Evolutionary conservation across 345 rosid species (phyloP), one percentile per base, ranked within the genome.

Genomic region (Populus euphratica): DNA sequence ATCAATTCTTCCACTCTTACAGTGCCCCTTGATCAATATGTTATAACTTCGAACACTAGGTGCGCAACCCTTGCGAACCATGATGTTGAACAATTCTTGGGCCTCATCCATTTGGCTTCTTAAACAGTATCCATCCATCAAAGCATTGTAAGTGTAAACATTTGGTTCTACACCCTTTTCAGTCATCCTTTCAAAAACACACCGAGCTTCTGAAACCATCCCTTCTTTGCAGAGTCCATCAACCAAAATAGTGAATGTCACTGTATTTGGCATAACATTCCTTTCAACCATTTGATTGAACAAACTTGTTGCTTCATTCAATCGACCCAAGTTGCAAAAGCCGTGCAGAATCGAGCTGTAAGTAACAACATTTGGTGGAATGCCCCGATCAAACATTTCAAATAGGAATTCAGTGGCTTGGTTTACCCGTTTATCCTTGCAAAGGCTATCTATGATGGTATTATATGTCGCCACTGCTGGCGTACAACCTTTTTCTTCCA

Each of bases 191-290:
- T 75, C 31, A 21, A 66, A 8, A 17, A 75, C 41, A 14, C 25
- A 2, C 35, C 36, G 27, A 36, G 78, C 78, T 62, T 75, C 72
- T 5, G 8, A 18, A 29, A 75, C 20, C 47, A 33, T 20, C 10
- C 52, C 78, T 9, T 75, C 63, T 65, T 65, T 50, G 38, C 78
- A 75, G 1, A 75, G 62, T 13, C 78, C 78, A 67, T 64, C 62
- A 9, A n/a, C 63, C 29, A 59, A n/a, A 59, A 59, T 59, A n/a
- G 63, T n/a, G 16, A 59, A 59, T 23, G 63, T n/a, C 29, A 59
- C 63, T 59, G 63, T 59, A 10, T 59, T 11, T 59, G 63, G 63
- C 63, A 59, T 59, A 59, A 59, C 63, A 59, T 59, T 25, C 63
- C 29, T 59, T 0, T 25, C 63, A n/a, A 59, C 27, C 63, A 59